Base-by-base conservation (phyloP, 345 rosid species). In the Citrus glauca region DNA sequence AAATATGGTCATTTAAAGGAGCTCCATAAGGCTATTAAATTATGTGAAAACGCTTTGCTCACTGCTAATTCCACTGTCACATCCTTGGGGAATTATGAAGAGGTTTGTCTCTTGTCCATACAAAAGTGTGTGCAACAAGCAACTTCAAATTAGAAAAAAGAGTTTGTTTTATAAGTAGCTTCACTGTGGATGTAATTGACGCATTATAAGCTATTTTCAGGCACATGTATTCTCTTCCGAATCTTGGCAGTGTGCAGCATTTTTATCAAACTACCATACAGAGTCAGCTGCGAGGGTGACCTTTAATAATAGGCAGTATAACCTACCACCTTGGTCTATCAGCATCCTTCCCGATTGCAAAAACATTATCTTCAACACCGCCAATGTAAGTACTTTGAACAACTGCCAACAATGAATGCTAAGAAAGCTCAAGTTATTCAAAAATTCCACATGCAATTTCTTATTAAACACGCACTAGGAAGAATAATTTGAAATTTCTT, bases 331-430 rank as follows among this genome's bases (percentile, higher is more conserved):
- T 71, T 95, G 98, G 98, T 95, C 98, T 76, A 88, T 95, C 30
- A 95, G 98, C 85, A 95, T 95, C 75, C 93, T 94, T 81, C 95
- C 97, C 17, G 92, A 94, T 77, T 94, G 98, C 87, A 81, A 82
- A 73, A 85, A 88, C 25, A 90, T 81, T 32, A 89, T 82, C 73
- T 81, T 89, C 85, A 94, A 93, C 88, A 94, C 98, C 10, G 97
- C 97, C 7, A 83, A 66, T 83, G 98, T 93, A 78, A 83, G 87
- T 76, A 33, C 30, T 33, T 50, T 57, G 13, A 27, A 32, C 56
- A 45, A 28, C 50, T 64, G 1, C 38, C 16, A 13, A 66, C 4
- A 37, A 37, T 19, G 28, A 22, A 20, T 35, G 28, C 66, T 62
- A 30, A 61, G 8, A 30, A 45, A 45, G 50, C 50, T 53, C 22